These are phyloP conservation scores for Sporothrix brunneoviolacea DNA, from an alignment of 2,329 filamentous ascomycete species.

Conservation along the genomic window DNA sequence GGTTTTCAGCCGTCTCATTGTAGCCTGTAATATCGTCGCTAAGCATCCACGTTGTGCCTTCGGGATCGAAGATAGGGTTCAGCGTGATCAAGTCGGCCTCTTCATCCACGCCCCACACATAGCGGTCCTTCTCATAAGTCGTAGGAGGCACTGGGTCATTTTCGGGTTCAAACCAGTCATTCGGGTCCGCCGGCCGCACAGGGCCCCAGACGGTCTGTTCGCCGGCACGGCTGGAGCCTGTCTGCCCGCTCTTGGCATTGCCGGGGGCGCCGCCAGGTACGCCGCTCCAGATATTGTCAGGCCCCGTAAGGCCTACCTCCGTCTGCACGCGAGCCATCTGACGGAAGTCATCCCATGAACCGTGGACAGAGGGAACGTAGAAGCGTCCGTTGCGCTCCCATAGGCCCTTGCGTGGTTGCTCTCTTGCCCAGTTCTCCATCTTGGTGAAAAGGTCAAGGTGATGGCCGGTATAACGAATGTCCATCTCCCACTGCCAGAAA, in stretches of 20 bases:
- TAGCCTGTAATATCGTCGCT: slow-evolving; percentile 79
- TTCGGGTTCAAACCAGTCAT: slow-evolving; percentile 66
- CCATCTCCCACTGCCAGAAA: slow-evolving; percentile 96
- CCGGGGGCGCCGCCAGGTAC: slow-evolving; percentile 36
- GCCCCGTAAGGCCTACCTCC: slow-evolving; percentile 58
- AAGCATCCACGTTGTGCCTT: slow-evolving; percentile 77
- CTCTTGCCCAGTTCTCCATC: slow-evolving; percentile 60
- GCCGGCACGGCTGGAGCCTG: slow-evolving; percentile 17
- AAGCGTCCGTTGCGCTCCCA: slow-evolving; percentile 77
- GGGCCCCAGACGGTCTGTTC: slow-evolving; percentile 80
- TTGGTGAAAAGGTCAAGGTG: slow-evolving; percentile 70
- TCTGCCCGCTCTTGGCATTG: slow-evolving; percentile 23
- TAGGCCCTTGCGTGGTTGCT: slow-evolving; percentile 70
- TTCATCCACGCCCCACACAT: slow-evolving; percentile 81
- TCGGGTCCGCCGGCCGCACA: slow-evolving; percentile 57
- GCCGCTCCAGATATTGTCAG: slow-evolving; percentile 61
- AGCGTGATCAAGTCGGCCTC: slow-evolving; percentile 88
- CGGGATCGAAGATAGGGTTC: slow-evolving; percentile 86
- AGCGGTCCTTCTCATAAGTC: slow-evolving; percentile 69
- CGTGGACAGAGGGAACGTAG: slow-evolving; percentile 70
- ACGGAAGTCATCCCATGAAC: slow-evolving; percentile 72
- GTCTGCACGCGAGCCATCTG: slow-evolving; percentile 70
- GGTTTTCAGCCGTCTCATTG: slow-evolving; percentile 45
- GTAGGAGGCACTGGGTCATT: slow-evolving; percentile 69
- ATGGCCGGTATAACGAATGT: slow-evolving; percentile 82